Evolutionary conservation across 2,329 filamentous ascomycete genomes (phyloP), one percentile per base, ranked within the genome.

Genomic region (Aspergillus viridinutans): DNA sequence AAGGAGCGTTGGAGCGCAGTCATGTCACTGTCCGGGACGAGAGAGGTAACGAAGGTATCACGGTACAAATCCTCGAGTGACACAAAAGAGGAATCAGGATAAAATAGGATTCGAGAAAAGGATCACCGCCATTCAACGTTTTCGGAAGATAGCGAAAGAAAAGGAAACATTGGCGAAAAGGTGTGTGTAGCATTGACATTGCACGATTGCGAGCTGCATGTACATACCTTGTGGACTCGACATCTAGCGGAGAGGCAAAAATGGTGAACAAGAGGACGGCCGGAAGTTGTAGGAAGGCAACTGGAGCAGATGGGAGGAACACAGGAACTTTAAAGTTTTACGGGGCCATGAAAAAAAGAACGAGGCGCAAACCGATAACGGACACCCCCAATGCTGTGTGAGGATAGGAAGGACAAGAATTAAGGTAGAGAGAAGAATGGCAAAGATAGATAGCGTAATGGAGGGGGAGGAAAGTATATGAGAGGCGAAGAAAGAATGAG

Each of bases 1-100:
- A 59, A 66, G 61, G 58, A 59, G 59, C 56, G 61, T 62, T 64
- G 65, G 62, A 67, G 56, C 32, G 56, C 38, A 55, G 57, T 54
- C 60, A 63, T 56, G 57, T 50, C 62, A 61, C 54, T 48, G 55
- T 57, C 57, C 54, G 53, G 55, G 52, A 61, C 32, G 49, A 64
- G 59, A 60, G 50, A 55, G 55, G 48, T 49, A 55, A 58, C 40
- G 54, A 50, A 55, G 54, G 65, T 69, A 60, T 64, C 60, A 68
- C 65, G 60, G 54, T 55, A 59, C 52, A 26, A 20, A 17, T n/a
- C 6, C 20, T 20, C n/a, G 42, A 53, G 62, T 65, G 28, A 64
- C 61, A 66, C 60, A 54, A 53, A 49, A 38, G 23, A 42, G 50
- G 42, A 47, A 47, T 23, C 25, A 49, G 17, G 47, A 55, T 45